Evolutionary conservation across 129 eudicot species (phyloP), one percentile per base, ranked within the genome.

Genomic region (Flaveria trinervia): DNA sequence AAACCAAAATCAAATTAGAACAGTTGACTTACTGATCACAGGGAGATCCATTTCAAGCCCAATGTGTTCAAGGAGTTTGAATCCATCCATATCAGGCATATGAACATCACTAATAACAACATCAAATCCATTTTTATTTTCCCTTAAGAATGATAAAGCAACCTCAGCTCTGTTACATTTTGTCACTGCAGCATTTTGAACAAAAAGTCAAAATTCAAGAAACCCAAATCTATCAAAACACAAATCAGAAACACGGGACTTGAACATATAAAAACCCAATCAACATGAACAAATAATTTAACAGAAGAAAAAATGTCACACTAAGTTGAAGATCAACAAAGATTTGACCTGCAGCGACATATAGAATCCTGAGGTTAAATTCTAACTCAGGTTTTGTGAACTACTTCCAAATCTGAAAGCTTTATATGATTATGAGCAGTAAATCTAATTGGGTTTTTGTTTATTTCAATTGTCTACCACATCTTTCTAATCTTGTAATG

Each of bases 21-120:
- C 33, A 14, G 70, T 72, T 72, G 70, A 73, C 93, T 86, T 81
- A 88, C 93, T 88, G 67, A 88, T 88, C 43, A 88, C 93, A 51
- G 93, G 93, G 2, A 88, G 81, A 80, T 88, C 89, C 89, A 88
- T 85, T 73, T 88, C 92, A 76, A 88, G 85, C 13, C 89, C 89
- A 72, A 88, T 88, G 49, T 83, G 89, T 70, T 88, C 92, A 65
- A 88, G 92, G 67, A 88, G 86, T 83, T 88, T 88, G 75, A 88
- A 88, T 8, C 92, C 92, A 78, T 88, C 89, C 89, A 88, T 88
- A 65, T 88, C 92, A 26, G 90, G 92, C 92, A 88, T 88, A 70
- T 83, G 89, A 49, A 88, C 92, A 84, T 88, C 92, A 65, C 89
- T 88, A 66, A 88, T 88, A 66, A 88, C 90, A 25, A 88, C 80